phyloP scores from a whole-genome alignment of 2,329 filamentous ascomycete genomes.

The Rhynchosporium secalis region DNA sequence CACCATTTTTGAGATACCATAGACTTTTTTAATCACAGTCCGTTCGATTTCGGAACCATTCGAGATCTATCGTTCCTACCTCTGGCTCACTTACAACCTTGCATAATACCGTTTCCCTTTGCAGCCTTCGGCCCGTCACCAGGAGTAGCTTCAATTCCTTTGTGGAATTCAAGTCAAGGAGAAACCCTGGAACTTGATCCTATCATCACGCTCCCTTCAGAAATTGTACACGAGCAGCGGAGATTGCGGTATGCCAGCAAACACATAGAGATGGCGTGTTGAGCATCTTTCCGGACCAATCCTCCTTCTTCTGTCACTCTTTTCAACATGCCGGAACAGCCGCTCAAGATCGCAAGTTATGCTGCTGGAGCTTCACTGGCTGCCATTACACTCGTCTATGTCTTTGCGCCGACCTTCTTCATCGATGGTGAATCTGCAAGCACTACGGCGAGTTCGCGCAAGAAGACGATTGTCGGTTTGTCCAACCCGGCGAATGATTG shows the following conservation, averaged over 20 bases:
- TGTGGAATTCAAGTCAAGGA: slow-evolving; percentile 9
- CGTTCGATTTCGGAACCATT: not conserved
- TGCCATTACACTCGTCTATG: slow-evolving; percentile 92
- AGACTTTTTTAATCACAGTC: too few species aligned
- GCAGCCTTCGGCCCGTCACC: slow-evolving; percentile 7
- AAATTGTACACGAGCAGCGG: slow-evolving; percentile 7
- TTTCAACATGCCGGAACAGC: slow-evolving; percentile 73
- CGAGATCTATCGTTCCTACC: not conserved
- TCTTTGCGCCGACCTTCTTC: slow-evolving; percentile 96
- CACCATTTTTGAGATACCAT: not conserved
- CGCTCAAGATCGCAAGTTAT: slow-evolving; percentile 83
- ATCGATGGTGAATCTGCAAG: slow-evolving; percentile 75
- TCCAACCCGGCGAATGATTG: slow-evolving; percentile 92
- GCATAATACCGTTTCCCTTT: slow-evolving; percentile 7
- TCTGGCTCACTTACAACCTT: slow-evolving; percentile 16
- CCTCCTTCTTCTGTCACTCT: slow-evolving; percentile 4
- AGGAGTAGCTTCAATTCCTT: slow-evolving; percentile 5
- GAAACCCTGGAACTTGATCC: slow-evolving; percentile 8
- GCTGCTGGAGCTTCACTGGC: slow-evolving; percentile 94
- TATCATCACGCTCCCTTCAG: not conserved
- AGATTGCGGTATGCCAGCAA: slow-evolving; percentile 10
- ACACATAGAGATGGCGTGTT: slow-evolving; percentile 9
- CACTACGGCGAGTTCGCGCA: slow-evolving; percentile 56
- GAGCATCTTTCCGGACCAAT: not conserved
- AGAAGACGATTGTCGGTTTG: slow-evolving; percentile 86